Evolutionary conservation across 1,139 yeast species (phyloP), one percentile per base, ranked within the genome.

Genomic region (Sugiyamaella japonica): DNA sequence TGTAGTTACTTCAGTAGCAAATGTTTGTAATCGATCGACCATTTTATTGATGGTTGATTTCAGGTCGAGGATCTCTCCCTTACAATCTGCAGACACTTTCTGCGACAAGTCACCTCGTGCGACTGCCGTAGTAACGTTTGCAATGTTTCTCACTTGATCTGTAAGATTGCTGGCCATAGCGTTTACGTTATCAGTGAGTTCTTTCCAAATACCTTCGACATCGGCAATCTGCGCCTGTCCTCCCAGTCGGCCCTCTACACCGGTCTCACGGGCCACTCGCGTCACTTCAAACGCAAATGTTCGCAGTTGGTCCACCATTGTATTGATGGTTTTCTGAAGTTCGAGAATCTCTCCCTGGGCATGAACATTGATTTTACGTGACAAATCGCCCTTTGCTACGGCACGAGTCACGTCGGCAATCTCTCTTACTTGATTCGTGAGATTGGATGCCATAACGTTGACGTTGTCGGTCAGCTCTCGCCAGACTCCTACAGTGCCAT

Each of bases 161-260:
- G 96, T 88, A 66, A 88, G 77, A 70, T 88, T 88, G 52, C 86
- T 78, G 28, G 96, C 96, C 96, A 88, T 88, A 47, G 96, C 95
- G 67, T 88, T 88, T 56, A 88, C 68, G 16, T 88, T 88, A 70
- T 88, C 96, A 4, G 95, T 87, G 53, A 88, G 77, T 71, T 88
- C 96, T 66, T 86, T 83, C 96, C 96, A 88, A 57, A 89, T 88
- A 61, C 96, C 96, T 67, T 86, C 90, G 47, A 87, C 95, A 61
- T 86, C 86, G 59, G 83, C 88, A 56, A 88, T 86, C 58, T 85
- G 81, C 1, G 96, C 96, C 69, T 88, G 96, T 8, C 96, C 96
- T 48, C 96, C 96, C 56, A 88, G 76, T 37, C 89, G 80, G 61
- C 96, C 96, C 63, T 87, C 86, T 29, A 89, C 95, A 66, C 96